Conservation (phyloP, 2,329 filamentous ascomycete genomes). For the Alternaria sp. region DNA sequence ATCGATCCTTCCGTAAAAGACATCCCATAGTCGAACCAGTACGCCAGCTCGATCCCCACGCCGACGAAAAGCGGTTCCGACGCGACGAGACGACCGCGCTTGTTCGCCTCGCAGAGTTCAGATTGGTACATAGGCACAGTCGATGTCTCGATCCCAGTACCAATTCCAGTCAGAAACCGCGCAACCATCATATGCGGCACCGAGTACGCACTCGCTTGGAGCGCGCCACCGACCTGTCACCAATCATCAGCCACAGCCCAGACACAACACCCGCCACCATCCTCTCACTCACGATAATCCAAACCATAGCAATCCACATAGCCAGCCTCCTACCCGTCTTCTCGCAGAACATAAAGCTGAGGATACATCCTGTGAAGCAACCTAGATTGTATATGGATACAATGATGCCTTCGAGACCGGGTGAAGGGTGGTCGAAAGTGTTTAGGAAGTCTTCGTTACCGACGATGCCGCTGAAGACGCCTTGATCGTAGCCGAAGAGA, state of each 20-base stretch:
- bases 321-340: constrained; percentile 44
- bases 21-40: constrained; percentile 51
- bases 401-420: constrained; percentile 51
- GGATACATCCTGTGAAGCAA: constrained; percentile 48
- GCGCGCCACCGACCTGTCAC: constrained; percentile 42
- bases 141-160: constrained; percentile 61
- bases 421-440: constrained; percentile 49
- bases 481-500: constrained; percentile 47
- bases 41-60: constrained; percentile 55
- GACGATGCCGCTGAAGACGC: constrained; percentile 50
- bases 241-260: not conserved
- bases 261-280: no score
- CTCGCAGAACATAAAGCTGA: constrained; percentile 48
- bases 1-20: constrained; percentile 50
- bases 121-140: constrained; percentile 62
- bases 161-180: constrained; percentile 59
- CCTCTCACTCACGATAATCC: constrained; percentile 20
- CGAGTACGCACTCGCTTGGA: constrained; percentile 45
- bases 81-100: constrained; percentile 65
- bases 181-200: constrained; percentile 58
- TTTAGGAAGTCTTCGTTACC: constrained; percentile 49
- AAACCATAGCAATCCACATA: constrained; percentile 54
- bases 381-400: constrained; percentile 52
- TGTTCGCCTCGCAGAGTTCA: constrained; percentile 59
- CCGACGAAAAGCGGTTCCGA: constrained; percentile 60